Evolutionary conservation across 176 grass and related monocot genomes (phyloP), one percentile per base, ranked within the genome.

Genomic region (Tuctoria greenei): DNA sequence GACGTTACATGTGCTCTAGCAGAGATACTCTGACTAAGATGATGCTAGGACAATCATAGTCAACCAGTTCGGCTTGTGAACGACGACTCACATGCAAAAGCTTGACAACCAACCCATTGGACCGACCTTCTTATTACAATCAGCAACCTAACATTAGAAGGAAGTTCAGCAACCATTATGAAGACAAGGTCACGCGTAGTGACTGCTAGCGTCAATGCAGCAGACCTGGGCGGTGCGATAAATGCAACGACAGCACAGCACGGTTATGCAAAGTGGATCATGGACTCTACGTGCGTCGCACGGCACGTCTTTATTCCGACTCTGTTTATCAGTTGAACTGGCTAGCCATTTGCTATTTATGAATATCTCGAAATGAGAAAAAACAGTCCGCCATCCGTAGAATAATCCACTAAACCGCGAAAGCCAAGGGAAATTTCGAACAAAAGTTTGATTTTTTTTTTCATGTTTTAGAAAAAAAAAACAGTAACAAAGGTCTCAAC

Each of bases 281-380:
- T 43, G 67, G 26, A 58, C 50, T 50, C 66, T 16, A 67, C 85
- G 67, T 83, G 85, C 35, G 78, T 52, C 72, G 60, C 79, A 87
- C 80, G 79, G 61, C 85, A 83, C 67, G 67, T 62, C 68, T 82
- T 44, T 64, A 43, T 47, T 62, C 72, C 46, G 73, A 62, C 73
- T 69, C 64, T 60, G 52, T 36, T 15, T 55, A 20, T 16, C 8
- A 77, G n/a, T 54, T 75, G 76, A 52, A 17, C 6, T 45, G 25
- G 72, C 64, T n/a, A n/a, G n/a, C n/a, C 27, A 14, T 8, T 61
- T 28, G 0, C 28, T 10, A 49, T 6, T 2, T n/a, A 41, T 18
- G 70, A 56, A 73, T 38, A 60, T 38, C 56, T 44, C 23, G 16
- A 20, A 20, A 44, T n/a, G 8, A 74, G n/a, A 20, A 75, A 75